Conservation (phyloP, 768 basidiomycete species). For the Phanerochaete sordida region DNA sequence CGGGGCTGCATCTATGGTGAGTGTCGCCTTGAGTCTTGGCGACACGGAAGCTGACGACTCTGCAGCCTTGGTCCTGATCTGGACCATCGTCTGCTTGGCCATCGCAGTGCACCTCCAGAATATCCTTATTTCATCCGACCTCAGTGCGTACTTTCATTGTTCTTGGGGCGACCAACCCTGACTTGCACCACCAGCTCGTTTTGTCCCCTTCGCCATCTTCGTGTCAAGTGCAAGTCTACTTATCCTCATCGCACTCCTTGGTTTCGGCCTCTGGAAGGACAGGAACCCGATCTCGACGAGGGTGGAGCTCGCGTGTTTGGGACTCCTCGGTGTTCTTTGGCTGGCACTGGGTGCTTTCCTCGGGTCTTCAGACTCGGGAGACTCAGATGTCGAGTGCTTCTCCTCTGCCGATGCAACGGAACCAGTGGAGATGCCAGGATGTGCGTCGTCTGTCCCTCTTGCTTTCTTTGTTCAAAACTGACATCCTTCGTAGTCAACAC, state of each 20-base stretch:
- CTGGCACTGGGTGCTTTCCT: constrained; percentile 75
- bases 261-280: constrained; percentile 58
- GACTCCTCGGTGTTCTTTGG: constrained; percentile 74
- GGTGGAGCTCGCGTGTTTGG: constrained; percentile 69
- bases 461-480: not conserved
- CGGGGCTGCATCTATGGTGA: constrained; percentile 66
- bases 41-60: not conserved
- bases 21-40: constrained; percentile 19
- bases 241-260: constrained; percentile 65
- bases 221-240: constrained; percentile 69
- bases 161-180: not conserved
- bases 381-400: constrained; percentile 82
- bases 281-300: constrained; percentile 79
- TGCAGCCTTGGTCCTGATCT: constrained; percentile 64
- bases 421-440: constrained; percentile 58
- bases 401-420: constrained; percentile 51
- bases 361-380: constrained; percentile 69
- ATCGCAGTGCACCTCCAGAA: constrained; percentile 77
- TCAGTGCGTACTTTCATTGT: constrained; percentile 50
- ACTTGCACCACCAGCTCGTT: constrained; percentile 55
- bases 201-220: constrained; percentile 83
- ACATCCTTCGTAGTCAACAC: constrained; percentile 57
- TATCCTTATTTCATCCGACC: constrained; percentile 69
- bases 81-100: constrained; percentile 75
- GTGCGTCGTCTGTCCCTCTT: constrained; percentile 40